Evolutionary conservation across 805 yeast species (phyloP).

Genomic region (Pichia kluyveri): DNA sequence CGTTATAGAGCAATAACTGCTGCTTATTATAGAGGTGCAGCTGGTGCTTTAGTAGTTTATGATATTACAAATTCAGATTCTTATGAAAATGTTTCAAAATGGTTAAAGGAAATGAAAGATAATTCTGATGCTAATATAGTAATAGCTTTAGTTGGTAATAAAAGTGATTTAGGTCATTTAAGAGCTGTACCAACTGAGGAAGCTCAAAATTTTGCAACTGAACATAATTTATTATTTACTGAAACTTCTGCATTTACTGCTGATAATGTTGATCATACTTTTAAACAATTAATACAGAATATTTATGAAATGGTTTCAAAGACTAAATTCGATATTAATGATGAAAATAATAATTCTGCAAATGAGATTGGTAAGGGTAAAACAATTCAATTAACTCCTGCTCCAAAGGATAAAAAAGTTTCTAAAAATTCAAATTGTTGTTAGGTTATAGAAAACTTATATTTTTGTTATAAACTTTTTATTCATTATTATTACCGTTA

Average conservation of each 20-base stretch:
- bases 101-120: slow-evolving; percentile 86
- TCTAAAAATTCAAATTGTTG: slow-evolving; percentile 63
- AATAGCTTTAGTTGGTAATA: slow-evolving; percentile 88
- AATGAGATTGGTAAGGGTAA: slow-evolving; percentile 61
- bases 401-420: slow-evolving; percentile 70
- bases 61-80: slow-evolving; percentile 88
- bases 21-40: slow-evolving; percentile 97
- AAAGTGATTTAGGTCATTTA: slow-evolving; percentile 81
- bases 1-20: slow-evolving; percentile 96
- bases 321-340: slow-evolving; percentile 85
- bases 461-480: background rate
- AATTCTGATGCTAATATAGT: slow-evolving; percentile 94
- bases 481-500: background rate
- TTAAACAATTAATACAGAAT: slow-evolving; percentile 85
- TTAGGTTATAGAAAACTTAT: slow-evolving; percentile 23
- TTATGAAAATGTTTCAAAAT: slow-evolving; percentile 77
- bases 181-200: slow-evolving; percentile 98
- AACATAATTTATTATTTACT: slow-evolving; percentile 84
- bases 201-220: slow-evolving; percentile 89
- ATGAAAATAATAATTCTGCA: slow-evolving; percentile 32
- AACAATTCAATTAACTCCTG: slow-evolving; percentile 86
- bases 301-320: slow-evolving; percentile 92
- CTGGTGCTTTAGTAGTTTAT: slow-evolving; percentile 91
- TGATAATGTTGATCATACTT: slow-evolving; percentile 90
- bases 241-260: slow-evolving; percentile 94